Base-by-base conservation (phyloP, 2,329 filamentous ascomycete genomes). In the Alternaria alternata region DNA sequence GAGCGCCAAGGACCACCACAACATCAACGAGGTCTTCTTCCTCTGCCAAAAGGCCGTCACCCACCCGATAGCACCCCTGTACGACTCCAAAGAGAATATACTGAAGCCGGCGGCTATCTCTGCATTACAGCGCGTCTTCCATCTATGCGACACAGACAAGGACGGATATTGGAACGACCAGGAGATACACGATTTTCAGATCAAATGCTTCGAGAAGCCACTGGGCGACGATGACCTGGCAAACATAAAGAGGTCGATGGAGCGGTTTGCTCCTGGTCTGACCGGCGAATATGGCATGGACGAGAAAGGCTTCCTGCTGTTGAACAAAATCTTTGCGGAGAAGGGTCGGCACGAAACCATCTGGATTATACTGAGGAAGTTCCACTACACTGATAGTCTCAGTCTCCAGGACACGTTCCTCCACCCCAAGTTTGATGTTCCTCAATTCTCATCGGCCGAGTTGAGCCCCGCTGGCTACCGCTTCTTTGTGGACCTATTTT, bases 41-140 rank as follows among this genome's bases (percentile, higher is more conserved):
- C 88, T 99, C 14, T 99, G 95, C 78, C 95, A 99, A 79, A 98
- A 98, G 76, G 95, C 95, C 18, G 94, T 99, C 70, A 97, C 94
- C 3, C 94, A 98, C 78, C 95, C 95, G 0, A 96, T 99, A 67
- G 94, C 95, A 1, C 95, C 95, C 7, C 86, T 99, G 5, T 99
- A 96, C 76, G 95, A 99, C 79, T 94, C 96, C 61, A 99, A 98
- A 80, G 95, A 99, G 79, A 79, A 78, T 30, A 75, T 88, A 84
- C 82, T 99, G 52, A 99, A 99, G 80, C 94, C 94, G 0, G 91
- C 91, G 0, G 95, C 94, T 36, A 87, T 96, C 11, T 91, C 91
- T 41, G 95, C 95, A 3, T 80, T 99, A 53, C 92, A 90, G 71
- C 87, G 95, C 49, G 92, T 99, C 52, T 99, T 99, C 80, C 98